Percentiles rank a stretch among this genome's conserved stretches.
Evolutionary conservation across 2,329 filamentous ascomycete species (phyloP).

Genomic region (Diaporthe destruens): DNA sequence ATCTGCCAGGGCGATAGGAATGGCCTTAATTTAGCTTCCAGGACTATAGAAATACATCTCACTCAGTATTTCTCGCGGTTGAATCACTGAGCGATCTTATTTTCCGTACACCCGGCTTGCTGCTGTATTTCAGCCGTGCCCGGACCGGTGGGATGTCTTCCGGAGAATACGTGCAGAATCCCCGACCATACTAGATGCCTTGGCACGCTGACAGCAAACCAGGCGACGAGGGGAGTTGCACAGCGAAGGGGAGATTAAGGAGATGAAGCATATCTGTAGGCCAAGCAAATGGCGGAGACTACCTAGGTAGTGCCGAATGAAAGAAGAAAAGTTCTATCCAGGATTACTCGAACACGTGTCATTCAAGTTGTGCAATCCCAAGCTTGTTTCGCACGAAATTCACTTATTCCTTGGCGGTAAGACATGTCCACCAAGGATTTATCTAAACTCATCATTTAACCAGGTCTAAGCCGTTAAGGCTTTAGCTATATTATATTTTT

Average conservation of each 20-base stretch:
- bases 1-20: too few relatives aligned
- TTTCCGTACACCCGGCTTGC: background rate
- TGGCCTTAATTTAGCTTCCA: background rate
- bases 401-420: background rate
- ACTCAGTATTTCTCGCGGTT: background rate
- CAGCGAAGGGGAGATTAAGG: constrained; percentile 43
- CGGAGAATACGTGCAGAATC: constrained; percentile 37
- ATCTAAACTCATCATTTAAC: background rate
- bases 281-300: background rate
- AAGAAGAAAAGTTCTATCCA: background rate
- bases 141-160: constrained; percentile 50
- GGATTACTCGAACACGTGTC: background rate
- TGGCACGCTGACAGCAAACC: constrained; percentile 36
- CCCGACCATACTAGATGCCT: constrained; percentile 49
- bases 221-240: constrained; percentile 25
- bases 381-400: background rate
- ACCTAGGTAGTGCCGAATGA: background rate
- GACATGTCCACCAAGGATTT: background rate
- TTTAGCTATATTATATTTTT: too few relatives aligned
- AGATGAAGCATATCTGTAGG: background rate
- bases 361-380: background rate
- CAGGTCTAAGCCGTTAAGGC: background rate
- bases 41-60: background rate
- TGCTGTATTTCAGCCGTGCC: background rate
- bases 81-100: background rate